Evolutionary conservation across 768 basidiomycete genomes (phyloP), one percentile per base, ranked within the genome.

Genomic region (Boletus pseudo-olivaceus): DNA sequence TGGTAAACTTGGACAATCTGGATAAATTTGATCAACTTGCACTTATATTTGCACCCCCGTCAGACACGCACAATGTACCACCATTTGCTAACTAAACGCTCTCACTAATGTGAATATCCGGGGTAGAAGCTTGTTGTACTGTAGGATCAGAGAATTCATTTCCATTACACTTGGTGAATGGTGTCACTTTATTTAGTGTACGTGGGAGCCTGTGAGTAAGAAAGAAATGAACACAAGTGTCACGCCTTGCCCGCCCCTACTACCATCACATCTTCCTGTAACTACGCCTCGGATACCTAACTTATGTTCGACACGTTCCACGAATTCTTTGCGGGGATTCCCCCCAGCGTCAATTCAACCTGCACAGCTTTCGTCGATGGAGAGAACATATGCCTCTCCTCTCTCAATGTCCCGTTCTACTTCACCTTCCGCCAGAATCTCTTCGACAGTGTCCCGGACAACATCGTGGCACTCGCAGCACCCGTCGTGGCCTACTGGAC

Each of bases 401-500:
- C 57, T 15, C 56, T 72, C 38, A 8, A 72, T 20, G 62, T 74
- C 23, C 87, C 87, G 0, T 81, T 83, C 62, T 88, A 88, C 66
- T 81, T 79, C 65, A 71, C 74, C 1, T 64, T 72, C 35, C 72
- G 76, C 27, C 70, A 74, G 17, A 67, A 73, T 2, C 65, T 87
- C 44, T 41, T 94, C 29, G 72, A 81, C 7, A 68, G 74, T 33
- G 57, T 95, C 47, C 78, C 88, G 1, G 96, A 98, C 74, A 75
- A 83, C 56, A 60, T 79, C 58, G 74, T 95, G 26, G 81, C 90
- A 17, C 75, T 96, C 43, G 76, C 82, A 5, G 79, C 84, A 2
- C 96, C 96, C 0, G 64, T 98, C 49, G 54, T 88, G 51, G 84
- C 83, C 5, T 98, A 98, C 75, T 99, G 97, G 96, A 59, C 72